Evolutionary conservation across 768 basidiomycete species (phyloP).

Genomic region (Ephemerocybe angulata): DNA sequence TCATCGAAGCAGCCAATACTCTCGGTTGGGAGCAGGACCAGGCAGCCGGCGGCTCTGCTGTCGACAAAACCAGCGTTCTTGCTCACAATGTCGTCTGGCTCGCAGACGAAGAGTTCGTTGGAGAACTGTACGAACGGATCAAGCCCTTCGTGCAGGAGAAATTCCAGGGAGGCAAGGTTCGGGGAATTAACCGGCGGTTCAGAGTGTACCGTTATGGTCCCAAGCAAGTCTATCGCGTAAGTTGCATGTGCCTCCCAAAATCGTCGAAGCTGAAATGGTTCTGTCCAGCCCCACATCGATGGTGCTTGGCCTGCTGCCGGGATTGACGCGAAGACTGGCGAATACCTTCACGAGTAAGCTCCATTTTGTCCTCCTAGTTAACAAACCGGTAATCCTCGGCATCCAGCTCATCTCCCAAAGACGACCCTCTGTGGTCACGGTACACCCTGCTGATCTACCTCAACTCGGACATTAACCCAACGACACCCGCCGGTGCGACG

Average conservation of each 20-base stretch:
- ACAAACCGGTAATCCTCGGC: no score
- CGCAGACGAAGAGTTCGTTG: background rate
- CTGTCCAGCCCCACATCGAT: background rate
- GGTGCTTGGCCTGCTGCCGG: background rate
- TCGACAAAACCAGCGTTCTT: background rate
- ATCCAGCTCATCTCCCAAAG: background rate
- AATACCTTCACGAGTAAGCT: background rate
- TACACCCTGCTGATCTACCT: background rate
- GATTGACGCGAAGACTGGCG: background rate
- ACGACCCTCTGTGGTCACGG: background rate
- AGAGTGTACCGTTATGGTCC: background rate
- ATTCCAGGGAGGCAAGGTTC: background rate
- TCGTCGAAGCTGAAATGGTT: no score
- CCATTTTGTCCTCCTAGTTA: no score
- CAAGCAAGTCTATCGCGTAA: background rate
- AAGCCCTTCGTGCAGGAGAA: background rate
- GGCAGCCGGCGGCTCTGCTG: background rate
- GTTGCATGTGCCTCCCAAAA: no score
- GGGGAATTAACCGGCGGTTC: background rate
- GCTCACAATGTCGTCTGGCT: conserved; percentile 1
- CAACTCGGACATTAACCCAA: background rate
- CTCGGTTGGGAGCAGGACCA: background rate
- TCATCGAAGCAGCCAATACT: background rate
- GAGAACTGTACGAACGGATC: background rate
- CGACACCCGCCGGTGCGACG: background rate